Evolutionary conservation across 1,139 yeast genomes (phyloP), one percentile per base, ranked within the genome.

Genomic region (Magnusiomyces sp.): DNA sequence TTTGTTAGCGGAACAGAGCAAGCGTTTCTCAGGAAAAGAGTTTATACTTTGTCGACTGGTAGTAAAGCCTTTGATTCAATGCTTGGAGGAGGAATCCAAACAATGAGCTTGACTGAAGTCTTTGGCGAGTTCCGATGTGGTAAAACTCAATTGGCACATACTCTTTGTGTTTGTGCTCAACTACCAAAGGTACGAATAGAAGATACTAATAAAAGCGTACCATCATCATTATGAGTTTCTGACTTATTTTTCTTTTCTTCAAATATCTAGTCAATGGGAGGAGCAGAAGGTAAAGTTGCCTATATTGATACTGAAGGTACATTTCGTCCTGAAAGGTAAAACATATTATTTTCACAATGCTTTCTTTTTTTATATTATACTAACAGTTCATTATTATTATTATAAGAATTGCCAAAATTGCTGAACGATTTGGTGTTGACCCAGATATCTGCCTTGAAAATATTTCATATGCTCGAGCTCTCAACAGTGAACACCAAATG

Each of bases 41-140:
- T 77, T 0, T 59, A 71, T 29, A 59, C 71, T 4, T 61, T 79
- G 11, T 71, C 81, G 0, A 78, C 83, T 0, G 83, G 83, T 0
- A 72, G 79, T 7, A 76, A 71, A 51, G 74, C 75, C 40, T 66
- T 79, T 45, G 81, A 79, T 56, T 70, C 71, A 17, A 70, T 77
- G 39, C 65, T 79, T 11, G 83, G 83, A 13, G 83, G 82, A 10
- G 83, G 83, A 0, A 64, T 79, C 20, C 74, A 72, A 67, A 75
- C 83, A 0, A 79, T 79, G 83, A 74, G 81, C 48, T 72, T 79
- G 34, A 77, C 81, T 0, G 83, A 79, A 58, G 83, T 79, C 1
- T 79, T 77, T 66, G 83, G 83, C 2, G 83, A 79, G 58, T 79
- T 76, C 56, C 67, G 83, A 51, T 77, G 82, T 54, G 83, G 83